Evolutionary conservation across 1,284 basidiomycete species (phyloP).

Genomic region (Ganoderma sinense): DNA sequence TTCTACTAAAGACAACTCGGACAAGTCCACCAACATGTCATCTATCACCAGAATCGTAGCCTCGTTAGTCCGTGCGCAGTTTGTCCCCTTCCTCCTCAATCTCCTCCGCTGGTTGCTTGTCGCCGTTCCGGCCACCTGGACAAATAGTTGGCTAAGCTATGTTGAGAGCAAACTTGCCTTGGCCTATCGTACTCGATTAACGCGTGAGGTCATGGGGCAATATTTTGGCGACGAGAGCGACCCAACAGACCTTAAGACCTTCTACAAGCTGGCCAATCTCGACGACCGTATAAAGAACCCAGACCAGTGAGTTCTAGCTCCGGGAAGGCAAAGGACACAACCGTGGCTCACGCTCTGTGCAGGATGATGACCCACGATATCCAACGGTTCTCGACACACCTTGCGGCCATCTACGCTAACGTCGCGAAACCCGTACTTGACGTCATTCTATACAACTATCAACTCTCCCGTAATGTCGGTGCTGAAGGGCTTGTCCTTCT

Average conservation of each 20-base stretch:
- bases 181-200: slow-evolving; percentile 91
- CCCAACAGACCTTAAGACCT: slow-evolving; percentile 73
- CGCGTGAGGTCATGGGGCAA: slow-evolving; percentile 81
- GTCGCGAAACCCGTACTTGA: slow-evolving; percentile 94
- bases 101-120: slow-evolving; percentile 92
- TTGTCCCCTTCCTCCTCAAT: slow-evolving; percentile 83
- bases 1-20: slow-evolving; percentile 7
- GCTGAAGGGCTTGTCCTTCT: slow-evolving; percentile 92
- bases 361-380: slow-evolving; percentile 97
- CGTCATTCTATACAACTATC: slow-evolving; percentile 96
- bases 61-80: slow-evolving; percentile 90
- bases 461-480: slow-evolving; percentile 93
- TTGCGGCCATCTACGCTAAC: slow-evolving; percentile 95
- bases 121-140: slow-evolving; percentile 96
- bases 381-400: slow-evolving; percentile 89
- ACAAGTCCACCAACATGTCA: background rate
- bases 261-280: slow-evolving; percentile 95
- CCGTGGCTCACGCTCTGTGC: slow-evolving; percentile 18
- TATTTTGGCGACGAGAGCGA: slow-evolving; percentile 85
- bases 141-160: slow-evolving; percentile 95
- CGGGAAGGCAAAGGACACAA: slow-evolving; percentile 1
- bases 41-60: slow-evolving; percentile 81
- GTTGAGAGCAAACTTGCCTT: slow-evolving; percentile 94
- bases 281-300: slow-evolving; percentile 97
- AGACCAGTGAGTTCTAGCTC: slow-evolving; percentile 72